phyloP scores from a whole-genome alignment of 2,329 filamentous ascomycete genomes.

The Aureobasidium sp. region DNA sequence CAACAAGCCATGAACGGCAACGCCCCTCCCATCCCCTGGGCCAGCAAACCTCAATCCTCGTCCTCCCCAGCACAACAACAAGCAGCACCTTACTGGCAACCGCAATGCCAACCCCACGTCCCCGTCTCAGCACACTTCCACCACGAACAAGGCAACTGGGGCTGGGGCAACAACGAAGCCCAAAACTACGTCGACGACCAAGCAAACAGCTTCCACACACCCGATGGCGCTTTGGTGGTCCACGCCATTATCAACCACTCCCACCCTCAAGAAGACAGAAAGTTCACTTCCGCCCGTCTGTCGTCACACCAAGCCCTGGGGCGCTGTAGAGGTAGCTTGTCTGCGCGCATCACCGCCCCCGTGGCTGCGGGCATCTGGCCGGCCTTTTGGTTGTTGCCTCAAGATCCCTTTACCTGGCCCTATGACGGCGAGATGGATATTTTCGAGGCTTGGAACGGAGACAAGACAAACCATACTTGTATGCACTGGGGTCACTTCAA shows the following conservation, averaged over 20 bases:
- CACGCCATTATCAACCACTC: conserved; percentile 38
- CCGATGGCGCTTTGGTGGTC: conserved; percentile 43
- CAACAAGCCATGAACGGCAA: neutral
- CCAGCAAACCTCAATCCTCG: conserved; percentile 19
- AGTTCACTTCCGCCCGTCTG: conserved; percentile 48
- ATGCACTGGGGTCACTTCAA: conserved; percentile 51
- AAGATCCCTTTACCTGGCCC: conserved; percentile 51
- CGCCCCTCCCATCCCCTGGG: conserved; percentile 23
- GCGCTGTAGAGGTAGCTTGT: conserved; percentile 44
- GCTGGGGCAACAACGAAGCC: conserved; percentile 54
- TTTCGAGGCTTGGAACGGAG: conserved; percentile 53
- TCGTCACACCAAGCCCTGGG: conserved; percentile 44
- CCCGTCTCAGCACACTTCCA: conserved; percentile 45
- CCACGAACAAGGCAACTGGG: conserved; percentile 48
- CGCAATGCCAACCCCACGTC: conserved; percentile 39
- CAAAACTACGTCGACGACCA: conserved; percentile 46
- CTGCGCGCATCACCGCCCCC: conserved; percentile 43
- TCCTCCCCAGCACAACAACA: conserved; percentile 9
- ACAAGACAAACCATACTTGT: conserved; percentile 46
- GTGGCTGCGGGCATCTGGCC: conserved; percentile 52
- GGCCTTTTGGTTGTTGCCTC: conserved; percentile 52
- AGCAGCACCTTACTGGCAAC: conserved; percentile 42
- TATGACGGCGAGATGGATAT: conserved; percentile 53
- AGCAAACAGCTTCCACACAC: conserved; percentile 47
- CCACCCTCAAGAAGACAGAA: conserved; percentile 29